These are phyloP conservation scores for Nakazawaea holstii DNA, from an alignment of 805 yeast genomes.

Conservation along the genomic window DNA sequence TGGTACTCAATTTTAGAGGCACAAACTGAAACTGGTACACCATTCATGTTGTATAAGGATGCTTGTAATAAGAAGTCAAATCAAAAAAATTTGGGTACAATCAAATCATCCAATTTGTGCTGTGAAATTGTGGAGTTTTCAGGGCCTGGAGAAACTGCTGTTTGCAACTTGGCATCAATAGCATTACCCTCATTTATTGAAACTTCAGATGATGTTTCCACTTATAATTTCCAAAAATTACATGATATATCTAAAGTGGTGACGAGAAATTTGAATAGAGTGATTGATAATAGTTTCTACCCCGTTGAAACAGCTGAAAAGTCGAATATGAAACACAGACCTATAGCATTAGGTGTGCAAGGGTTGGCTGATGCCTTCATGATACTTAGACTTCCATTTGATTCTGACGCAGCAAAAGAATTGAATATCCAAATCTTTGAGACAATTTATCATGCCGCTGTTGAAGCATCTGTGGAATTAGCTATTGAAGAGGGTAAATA, in stretches of 20 bases:
- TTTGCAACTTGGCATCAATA: slow-evolving; percentile 56
- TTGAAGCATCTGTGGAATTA: slow-evolving; percentile 52
- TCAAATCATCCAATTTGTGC: slow-evolving; percentile 57
- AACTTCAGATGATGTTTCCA: slow-evolving; percentile 31
- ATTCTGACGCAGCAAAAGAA: slow-evolving; percentile 50
- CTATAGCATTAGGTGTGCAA: slow-evolving; percentile 60
- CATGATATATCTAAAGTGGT: slow-evolving; percentile 51
- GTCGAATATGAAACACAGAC: slow-evolving; percentile 55
- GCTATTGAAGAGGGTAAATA: slow-evolving; percentile 47
- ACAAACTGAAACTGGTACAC: slow-evolving; percentile 62
- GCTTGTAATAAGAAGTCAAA: slow-evolving; percentile 55
- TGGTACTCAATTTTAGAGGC: slow-evolving; percentile 59
- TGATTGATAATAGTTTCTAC: slow-evolving; percentile 51
- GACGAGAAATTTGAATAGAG: slow-evolving; percentile 48
- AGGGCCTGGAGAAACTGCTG: slow-evolving; percentile 53
- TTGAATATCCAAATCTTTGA: slow-evolving; percentile 56
- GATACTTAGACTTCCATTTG: slow-evolving; percentile 52
- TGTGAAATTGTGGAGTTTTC: slow-evolving; percentile 62
- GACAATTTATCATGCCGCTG: slow-evolving; percentile 56
- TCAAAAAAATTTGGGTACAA: slow-evolving; percentile 55
- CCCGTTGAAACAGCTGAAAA: slow-evolving; percentile 50
- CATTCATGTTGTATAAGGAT: slow-evolving; percentile 60
- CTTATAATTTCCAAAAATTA: slow-evolving; percentile 52
- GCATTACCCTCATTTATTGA: slow-evolving; percentile 54
- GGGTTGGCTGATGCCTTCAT: slow-evolving; percentile 58